Base-by-base conservation (phyloP, 2,329 filamentous ascomycete species). In the Beauveria bassiana region DNA sequence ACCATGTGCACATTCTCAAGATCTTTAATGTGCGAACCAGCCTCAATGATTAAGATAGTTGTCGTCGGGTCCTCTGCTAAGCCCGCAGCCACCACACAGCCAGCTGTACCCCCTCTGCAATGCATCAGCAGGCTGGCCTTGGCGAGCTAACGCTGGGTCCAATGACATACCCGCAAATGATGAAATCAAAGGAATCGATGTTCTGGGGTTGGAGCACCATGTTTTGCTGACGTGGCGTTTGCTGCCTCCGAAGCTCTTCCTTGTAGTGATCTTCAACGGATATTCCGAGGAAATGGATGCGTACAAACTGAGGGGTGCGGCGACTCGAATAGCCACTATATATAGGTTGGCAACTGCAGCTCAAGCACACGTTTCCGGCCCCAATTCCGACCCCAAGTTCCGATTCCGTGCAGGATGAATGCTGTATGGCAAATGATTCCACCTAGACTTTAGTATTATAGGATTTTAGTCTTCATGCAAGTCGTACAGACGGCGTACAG, bases 1-100 rank as follows among this genome's bases (percentile, higher is more conserved):
- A 74, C 73, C 79, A 82, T 82, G 59, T 80, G 73, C 3, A 78
- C 76, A 59, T 79, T 81, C 50, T 81, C 79, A 0, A 81, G 69
- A 42, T 79, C 66, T 61, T 73, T 70, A 62, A 74, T 76, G 62
- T 77, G 72, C 22, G 71, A 66, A 8, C 74, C 74, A n/a, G 74
- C 74, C 61, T 76, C 74, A 28, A 76, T 69, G 12, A 76, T 66
- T 1, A 75, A 68, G 9, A 76, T 68, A 43, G 63, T 70, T 16
- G 65, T 62, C 12, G 67, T 62, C 1, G 69, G 65, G 45, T 70
- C 65, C 64, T 76, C 74, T n/a, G 73, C 71, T 46, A 76, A 69
- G n/a, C 73, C 69, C 28, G 69, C 67, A 49, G 73, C 74, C 28
- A 75, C 66, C 20, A 75, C 74, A 53, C 73, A 74, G 10, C 74